Evolutionary conservation across 768 basidiomycete species (phyloP), one percentile per base, ranked within the genome.

Genomic region (Rhizopogon salebrosus): DNA sequence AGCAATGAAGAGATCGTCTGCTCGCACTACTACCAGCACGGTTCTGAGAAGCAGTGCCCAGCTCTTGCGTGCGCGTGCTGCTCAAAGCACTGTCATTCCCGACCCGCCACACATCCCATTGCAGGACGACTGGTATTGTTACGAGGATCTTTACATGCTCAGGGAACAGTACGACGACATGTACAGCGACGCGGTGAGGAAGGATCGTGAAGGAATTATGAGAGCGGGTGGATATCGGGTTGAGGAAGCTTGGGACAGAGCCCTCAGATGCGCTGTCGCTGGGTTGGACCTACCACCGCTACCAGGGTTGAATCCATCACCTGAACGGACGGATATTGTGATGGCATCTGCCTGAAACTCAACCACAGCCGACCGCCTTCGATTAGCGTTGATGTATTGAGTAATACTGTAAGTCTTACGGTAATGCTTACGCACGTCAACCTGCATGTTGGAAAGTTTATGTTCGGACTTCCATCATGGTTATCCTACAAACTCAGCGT

Each of bases 171-270:
- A 93, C 68, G 75, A 83, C 45, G 90, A 92, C 59, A 77, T 84
- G 38, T 73, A 79, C 60, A 90, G 87, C 58, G 88, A 89, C 52
- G 85, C 85, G 13, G 85, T 92, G 18, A 73, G 87, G 59, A 79
- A 80, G 60, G 89, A 92, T 63, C 70, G 81, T 52, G 88, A 88
- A 55, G 87, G 86, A 13, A 83, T 86, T 58, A 88, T 87, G 85
- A 75, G 85, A 39, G 91, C 83, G 20, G 92, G 91, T 8, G 92
- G 92, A 8, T 95, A 92, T 64, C 75, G 72, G 56, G 74, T 90
- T 4, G 83, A 89, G 55, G 88, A 94, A 64, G 89, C 87, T 40
- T 94, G 92, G 92, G 86, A 87, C 60, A 76, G 92, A 51, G 90
- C 89, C 11, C 64, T 95, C 52, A 72, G 86, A 53, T 81, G 67